phyloP scores from a whole-genome alignment of 2,329 filamentous ascomycete genomes.

The Seiridium cupressi region DNA sequence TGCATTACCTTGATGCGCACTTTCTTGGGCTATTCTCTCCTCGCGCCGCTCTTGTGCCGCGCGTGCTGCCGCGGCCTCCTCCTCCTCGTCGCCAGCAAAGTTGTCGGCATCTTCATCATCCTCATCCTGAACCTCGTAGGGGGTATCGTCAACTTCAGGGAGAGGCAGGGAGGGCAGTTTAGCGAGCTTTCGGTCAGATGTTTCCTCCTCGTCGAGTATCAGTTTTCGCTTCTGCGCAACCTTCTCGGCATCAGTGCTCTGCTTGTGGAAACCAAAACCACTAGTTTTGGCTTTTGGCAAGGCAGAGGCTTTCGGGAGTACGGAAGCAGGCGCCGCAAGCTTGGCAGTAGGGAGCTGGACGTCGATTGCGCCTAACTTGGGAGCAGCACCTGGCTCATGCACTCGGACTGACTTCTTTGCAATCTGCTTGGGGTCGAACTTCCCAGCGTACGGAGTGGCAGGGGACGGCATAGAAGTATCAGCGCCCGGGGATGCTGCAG shows the following conservation, averaged over 20 bases:
- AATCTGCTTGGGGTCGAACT: constrained; percentile 85
- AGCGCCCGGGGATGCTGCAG: constrained; percentile 49
- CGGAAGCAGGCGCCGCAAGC: constrained; percentile 22
- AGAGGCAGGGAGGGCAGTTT: constrained; percentile 79
- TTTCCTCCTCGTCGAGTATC: constrained; percentile 86
- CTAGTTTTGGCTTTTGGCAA: constrained; percentile 73
- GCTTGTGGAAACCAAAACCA: constrained; percentile 79
- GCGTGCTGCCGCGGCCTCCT: constrained; percentile 79
- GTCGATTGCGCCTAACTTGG: constrained; percentile 49
- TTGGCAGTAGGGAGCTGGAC: constrained; percentile 34
- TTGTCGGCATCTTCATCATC: constrained; percentile 72
- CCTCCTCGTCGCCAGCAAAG: constrained; percentile 82
- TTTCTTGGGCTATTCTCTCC: constrained; percentile 55
- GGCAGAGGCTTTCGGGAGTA: constrained; percentile 40
- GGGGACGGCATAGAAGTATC: constrained; percentile 46
- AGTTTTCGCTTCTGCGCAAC: constrained; percentile 69
- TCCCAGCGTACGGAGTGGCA: constrained; percentile 65
- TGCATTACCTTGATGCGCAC: constrained; percentile 46
- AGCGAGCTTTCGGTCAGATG: constrained; percentile 81
- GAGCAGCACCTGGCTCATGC: constrained; percentile 52
- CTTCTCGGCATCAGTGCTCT: constrained; percentile 64
- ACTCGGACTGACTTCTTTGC: constrained; percentile 71
- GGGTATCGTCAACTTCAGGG: constrained; percentile 58
- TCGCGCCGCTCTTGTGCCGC: constrained; percentile 84
- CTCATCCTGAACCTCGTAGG: constrained; percentile 58